phyloP scores from a whole-genome alignment of 2,329 filamentous ascomycete species.

The Penicillium sp. region DNA sequence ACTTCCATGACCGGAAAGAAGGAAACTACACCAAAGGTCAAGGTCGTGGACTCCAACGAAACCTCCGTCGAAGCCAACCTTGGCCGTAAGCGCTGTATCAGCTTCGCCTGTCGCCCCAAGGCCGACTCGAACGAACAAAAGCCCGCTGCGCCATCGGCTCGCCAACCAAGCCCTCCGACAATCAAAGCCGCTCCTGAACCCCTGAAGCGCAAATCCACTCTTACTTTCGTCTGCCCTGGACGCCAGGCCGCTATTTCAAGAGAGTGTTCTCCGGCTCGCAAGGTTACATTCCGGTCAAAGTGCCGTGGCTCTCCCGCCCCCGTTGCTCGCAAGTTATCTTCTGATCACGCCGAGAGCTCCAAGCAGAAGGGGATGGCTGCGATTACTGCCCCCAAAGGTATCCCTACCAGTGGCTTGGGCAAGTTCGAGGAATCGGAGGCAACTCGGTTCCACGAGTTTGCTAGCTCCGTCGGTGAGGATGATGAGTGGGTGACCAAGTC shows the following conservation, averaged over 20 bases:
- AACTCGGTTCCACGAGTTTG: slow-evolving; percentile 79
- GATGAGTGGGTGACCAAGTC: slow-evolving; percentile 87
- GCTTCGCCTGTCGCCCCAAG: slow-evolving; percentile 77
- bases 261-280: slow-evolving; percentile 28
- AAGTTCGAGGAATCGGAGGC: slow-evolving; percentile 43
- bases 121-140: slow-evolving; percentile 43
- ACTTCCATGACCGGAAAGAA: slow-evolving; percentile 13
- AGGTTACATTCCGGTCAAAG: slow-evolving; percentile 24
- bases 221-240: slow-evolving; percentile 47
- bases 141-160: slow-evolving; percentile 20
- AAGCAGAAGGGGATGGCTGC: slow-evolving; percentile 12
- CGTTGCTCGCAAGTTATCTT: slow-evolving; percentile 28
- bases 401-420: slow-evolving; percentile 36
- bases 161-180: slow-evolving; percentile 23
- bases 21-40: slow-evolving; percentile 20
- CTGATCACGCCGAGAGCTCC: slow-evolving; percentile 12
- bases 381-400: slow-evolving; percentile 20
- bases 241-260: slow-evolving; percentile 28
- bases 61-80: slow-evolving; percentile 58
- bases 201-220: slow-evolving; percentile 41
- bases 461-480: slow-evolving; percentile 71
- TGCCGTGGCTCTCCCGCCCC: slow-evolving; percentile 41
- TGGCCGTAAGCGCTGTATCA: slow-evolving; percentile 82
- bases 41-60: slow-evolving; percentile 44
- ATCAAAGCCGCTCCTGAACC: slow-evolving; percentile 23